Conservation (phyloP, 306 rosid genomes). For the Sphenostylis stenocarpa region DNA sequence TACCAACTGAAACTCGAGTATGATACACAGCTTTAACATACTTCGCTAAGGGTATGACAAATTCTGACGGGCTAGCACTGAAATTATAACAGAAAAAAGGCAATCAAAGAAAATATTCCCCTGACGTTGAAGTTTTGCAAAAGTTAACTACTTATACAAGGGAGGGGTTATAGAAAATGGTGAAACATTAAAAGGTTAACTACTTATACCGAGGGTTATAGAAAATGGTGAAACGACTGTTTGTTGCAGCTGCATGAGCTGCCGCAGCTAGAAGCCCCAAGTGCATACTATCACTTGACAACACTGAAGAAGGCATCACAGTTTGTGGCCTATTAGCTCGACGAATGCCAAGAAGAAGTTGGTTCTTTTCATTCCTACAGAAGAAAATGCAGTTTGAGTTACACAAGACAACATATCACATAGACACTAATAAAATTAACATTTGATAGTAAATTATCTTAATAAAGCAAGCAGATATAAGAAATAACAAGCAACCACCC, state of each 20-base stretch:
- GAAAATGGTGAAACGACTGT: slow-evolving; percentile 93
- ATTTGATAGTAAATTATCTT: neutral
- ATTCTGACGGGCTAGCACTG: slow-evolving; percentile 98
- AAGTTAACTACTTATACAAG: slow-evolving; percentile 40
- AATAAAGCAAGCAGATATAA: neutral
- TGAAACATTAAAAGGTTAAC: slow-evolving; percentile 50
- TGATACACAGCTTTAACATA: slow-evolving; percentile 93
- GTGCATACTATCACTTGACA: slow-evolving; percentile 99
- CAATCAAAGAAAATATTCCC: slow-evolving; percentile 4
- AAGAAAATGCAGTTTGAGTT: slow-evolving; percentile 11
- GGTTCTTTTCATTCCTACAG: slow-evolving; percentile 92
- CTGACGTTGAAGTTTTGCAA: neutral
- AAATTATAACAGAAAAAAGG: slow-evolving; percentile 14
- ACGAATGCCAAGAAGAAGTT: slow-evolving; percentile 87
- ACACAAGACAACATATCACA: slow-evolving; percentile 3
- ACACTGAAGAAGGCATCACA: slow-evolving; percentile 97
- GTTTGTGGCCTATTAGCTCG: slow-evolving; percentile 93
- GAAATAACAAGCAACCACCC: neutral
- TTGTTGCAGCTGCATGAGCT: slow-evolving; percentile 98
- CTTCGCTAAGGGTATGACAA: slow-evolving; percentile 87
- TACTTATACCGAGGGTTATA: slow-evolving; percentile 82
- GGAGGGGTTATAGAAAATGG: slow-evolving; percentile 96
- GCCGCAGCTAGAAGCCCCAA: slow-evolving; percentile 99
- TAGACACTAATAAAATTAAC: neutral
- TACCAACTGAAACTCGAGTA: slow-evolving; percentile 94